A percentile compares a stretch with the other conserved stretches of the same genome.
phyloP scores from a whole-genome alignment of 2,329 filamentous ascomycete genomes.

The Trichoderma aggressivum region DNA sequence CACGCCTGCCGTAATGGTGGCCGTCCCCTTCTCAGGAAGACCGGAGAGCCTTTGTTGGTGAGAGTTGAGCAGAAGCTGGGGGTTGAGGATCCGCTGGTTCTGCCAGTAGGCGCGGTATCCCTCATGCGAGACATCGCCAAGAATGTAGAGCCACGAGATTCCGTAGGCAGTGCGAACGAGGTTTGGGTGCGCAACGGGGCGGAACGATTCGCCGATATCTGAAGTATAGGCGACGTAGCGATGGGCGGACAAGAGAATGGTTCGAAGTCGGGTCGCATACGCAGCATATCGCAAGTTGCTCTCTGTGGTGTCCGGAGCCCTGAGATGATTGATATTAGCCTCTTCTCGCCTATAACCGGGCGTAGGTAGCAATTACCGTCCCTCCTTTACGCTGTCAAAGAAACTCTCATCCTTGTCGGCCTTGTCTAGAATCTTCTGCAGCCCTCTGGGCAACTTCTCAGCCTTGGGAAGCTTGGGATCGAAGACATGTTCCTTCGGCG shows the following conservation, averaged over 20 bases:
- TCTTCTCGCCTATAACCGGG: neutral
- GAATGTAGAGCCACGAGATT: slow-evolving; percentile 86
- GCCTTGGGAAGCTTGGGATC: slow-evolving; percentile 47
- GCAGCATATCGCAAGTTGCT: slow-evolving; percentile 85
- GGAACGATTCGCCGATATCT: slow-evolving; percentile 94
- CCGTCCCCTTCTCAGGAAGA: slow-evolving; percentile 34
- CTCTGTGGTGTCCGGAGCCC: slow-evolving; percentile 71
- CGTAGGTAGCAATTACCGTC: slow-evolving; percentile 55
- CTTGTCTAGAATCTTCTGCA: slow-evolving; percentile 58
- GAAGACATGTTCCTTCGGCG: slow-evolving; percentile 30
- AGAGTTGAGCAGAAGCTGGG: slow-evolving; percentile 55
- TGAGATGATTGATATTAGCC: slow-evolving; percentile 22
- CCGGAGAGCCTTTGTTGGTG: slow-evolving; percentile 49
- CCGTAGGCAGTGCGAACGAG: slow-evolving; percentile 81
- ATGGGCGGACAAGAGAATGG: slow-evolving; percentile 84
- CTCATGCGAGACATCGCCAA: slow-evolving; percentile 87
- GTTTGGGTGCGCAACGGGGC: slow-evolving; percentile 83
- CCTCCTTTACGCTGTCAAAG: slow-evolving; percentile 73
- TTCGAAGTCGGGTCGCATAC: slow-evolving; percentile 81
- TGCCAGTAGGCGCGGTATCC: slow-evolving; percentile 92
- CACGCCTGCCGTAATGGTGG: slow-evolving; percentile 36
- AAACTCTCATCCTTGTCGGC: slow-evolving; percentile 65
- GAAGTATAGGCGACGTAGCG: slow-evolving; percentile 96
- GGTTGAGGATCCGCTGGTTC: slow-evolving; percentile 74
- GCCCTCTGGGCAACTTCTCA: slow-evolving; percentile 50